Percentiles rank a stretch among this genome's conserved stretches.
Evolutionary conservation across 306 rosid species (phyloP).

Genomic region (Citrullus mucosospermus): DNA sequence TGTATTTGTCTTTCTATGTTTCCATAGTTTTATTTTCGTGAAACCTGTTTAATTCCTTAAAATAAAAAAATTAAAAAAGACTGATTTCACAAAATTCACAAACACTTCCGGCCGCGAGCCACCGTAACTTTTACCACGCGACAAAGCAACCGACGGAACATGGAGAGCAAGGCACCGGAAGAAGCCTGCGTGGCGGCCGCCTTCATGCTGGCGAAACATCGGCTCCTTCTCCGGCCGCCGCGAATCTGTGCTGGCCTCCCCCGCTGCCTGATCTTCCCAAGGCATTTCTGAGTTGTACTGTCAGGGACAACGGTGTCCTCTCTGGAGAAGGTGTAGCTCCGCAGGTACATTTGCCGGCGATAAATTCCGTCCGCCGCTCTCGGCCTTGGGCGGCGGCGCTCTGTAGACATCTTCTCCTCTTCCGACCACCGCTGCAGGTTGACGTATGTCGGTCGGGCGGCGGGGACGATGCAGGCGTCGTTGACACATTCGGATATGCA

Average conservation of each 20-base stretch:
- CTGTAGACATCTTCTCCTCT: neutral
- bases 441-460: neutral
- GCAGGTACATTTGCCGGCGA: conserved; percentile 6
- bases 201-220: neutral
- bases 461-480: neutral
- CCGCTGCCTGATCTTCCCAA: neutral
- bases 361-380: neutral
- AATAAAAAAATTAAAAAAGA: neutral
- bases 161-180: neutral
- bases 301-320: neutral
- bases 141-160: neutral
- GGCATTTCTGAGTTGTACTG: neutral
- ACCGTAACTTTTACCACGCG: neutral
- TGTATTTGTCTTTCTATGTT: no score
- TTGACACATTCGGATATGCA: conserved; percentile 7
- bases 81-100: neutral
- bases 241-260: neutral
- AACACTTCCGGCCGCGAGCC: neutral
- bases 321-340: conserved; percentile 8
- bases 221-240: neutral
- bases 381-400: neutral
- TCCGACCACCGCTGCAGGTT: neutral
- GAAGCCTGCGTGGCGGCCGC: neutral
- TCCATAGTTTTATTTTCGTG: no score
- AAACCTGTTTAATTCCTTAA: no score